Conservation (phyloP, 1,284 basidiomycete species). For the Cystobasidium pallidum region DNA sequence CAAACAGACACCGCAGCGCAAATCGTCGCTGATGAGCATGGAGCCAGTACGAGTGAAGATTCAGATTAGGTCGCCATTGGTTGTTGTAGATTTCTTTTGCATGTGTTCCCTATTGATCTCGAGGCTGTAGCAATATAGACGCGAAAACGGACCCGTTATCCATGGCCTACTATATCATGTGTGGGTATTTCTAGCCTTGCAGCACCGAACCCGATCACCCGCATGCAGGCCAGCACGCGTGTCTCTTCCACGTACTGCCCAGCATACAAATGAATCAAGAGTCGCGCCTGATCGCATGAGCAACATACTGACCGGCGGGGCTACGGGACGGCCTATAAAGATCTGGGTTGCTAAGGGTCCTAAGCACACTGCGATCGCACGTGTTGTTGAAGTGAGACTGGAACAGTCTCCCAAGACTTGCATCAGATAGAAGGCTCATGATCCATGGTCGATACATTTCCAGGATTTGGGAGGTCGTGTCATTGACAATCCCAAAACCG, state of each 20-base stretch:
- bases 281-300: background rate
- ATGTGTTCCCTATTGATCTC: background rate
- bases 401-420: background rate
- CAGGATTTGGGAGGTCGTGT: slow-evolving; percentile 32
- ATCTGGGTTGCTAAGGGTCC: slow-evolving; percentile 41
- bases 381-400: slow-evolving; percentile 20
- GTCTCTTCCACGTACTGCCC: background rate
- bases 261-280: background rate
- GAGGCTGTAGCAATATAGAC: background rate
- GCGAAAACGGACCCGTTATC: background rate
- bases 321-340: slow-evolving; percentile 17
- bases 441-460: background rate
- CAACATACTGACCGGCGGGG: slow-evolving; percentile 13
- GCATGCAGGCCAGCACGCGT: no score
- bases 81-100: slow-evolving; percentile 16
- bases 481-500: slow-evolving; percentile 10
- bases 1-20: background rate
- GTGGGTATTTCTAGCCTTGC: no score
- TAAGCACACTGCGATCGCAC: slow-evolving; percentile 7
- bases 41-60: slow-evolving; percentile 27
- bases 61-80: slow-evolving; percentile 1
- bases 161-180: no score
- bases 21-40: background rate
- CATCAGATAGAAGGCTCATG: no score
- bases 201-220: no score